These are phyloP conservation scores for Pleurotus pulmonarius DNA, from an alignment of 768 basidiomycete species.

Conservation along the genomic window DNA sequence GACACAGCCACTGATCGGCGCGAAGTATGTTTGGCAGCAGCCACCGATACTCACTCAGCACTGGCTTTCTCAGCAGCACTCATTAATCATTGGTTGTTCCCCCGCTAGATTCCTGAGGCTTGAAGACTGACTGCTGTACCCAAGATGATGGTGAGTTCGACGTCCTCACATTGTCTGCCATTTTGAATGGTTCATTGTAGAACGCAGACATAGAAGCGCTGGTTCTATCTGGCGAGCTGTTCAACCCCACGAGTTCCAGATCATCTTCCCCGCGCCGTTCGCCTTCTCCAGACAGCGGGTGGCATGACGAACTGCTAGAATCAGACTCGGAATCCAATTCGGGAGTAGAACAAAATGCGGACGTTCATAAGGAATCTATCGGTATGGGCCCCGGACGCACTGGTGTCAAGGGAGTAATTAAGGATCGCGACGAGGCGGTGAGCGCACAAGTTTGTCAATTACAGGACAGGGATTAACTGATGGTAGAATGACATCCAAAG, in stretches of 20 bases:
- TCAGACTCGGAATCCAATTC: constrained; percentile 27
- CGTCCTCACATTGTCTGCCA: neutral
- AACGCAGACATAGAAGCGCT: constrained; percentile 60
- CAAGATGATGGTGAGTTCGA: neutral
- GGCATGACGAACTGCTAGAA: constrained; percentile 49
- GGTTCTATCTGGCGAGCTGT: constrained; percentile 76
- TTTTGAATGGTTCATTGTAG: constrained; percentile 9
- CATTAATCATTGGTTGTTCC: too few species aligned
- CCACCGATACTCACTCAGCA: too few species aligned
- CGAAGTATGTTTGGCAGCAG: too few species aligned
- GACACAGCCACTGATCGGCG: too few species aligned
- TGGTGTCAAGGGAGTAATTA: constrained; percentile 86
- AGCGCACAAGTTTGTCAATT: neutral
- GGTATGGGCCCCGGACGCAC: constrained; percentile 86
- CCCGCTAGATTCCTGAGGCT: too few species aligned
- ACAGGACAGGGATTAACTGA: neutral
- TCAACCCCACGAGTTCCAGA: constrained; percentile 43
- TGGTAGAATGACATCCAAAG: constrained; percentile 35
- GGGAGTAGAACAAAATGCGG: neutral
- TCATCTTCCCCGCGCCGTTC: constrained; percentile 64
- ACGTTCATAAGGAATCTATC: constrained; percentile 47
- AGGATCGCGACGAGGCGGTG: constrained; percentile 72
- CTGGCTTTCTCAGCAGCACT: too few species aligned
- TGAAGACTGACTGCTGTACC: neutral
- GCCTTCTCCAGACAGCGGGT: constrained; percentile 54